A percentile compares a stretch with the other conserved stretches of the same genome.
Conservation (phyloP, 2,329 filamentous ascomycete genomes). For the Thermoascus crustaceus region DNA sequence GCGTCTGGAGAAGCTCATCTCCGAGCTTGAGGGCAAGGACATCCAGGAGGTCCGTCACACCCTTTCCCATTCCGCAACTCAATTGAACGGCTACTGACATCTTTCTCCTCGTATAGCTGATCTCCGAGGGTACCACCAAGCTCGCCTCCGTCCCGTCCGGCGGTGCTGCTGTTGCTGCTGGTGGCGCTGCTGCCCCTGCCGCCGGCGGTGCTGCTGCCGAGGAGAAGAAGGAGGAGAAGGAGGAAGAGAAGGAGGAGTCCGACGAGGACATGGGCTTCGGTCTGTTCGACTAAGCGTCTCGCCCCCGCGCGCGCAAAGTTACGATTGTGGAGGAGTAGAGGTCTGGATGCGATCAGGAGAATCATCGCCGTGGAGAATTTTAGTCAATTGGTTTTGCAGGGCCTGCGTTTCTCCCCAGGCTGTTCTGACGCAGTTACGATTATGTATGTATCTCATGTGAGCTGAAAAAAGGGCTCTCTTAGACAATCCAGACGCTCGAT, state of each 20-base stretch:
- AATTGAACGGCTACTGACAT: slow-evolving; percentile 11
- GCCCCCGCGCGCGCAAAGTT: slow-evolving; percentile 15
- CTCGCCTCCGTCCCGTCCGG: slow-evolving; percentile 96
- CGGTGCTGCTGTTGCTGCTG: slow-evolving; percentile 59
- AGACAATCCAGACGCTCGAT: too few relatives aligned
- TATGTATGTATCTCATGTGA: slow-evolving; percentile 20
- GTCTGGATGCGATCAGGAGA: slow-evolving; percentile 23
- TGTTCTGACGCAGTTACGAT: slow-evolving; percentile 31
- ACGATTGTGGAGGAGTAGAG: slow-evolving; percentile 54
- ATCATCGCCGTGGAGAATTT: slow-evolving; percentile 17
- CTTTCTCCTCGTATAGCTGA: slow-evolving; percentile 55
- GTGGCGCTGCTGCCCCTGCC: slow-evolving; percentile 59
- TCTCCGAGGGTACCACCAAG: slow-evolving; percentile 81
- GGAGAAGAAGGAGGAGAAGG: slow-evolving; percentile 61
- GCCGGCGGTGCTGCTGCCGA: slow-evolving; percentile 55
- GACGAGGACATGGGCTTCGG: slow-evolving; percentile 69
- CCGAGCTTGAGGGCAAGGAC: slow-evolving; percentile 60
- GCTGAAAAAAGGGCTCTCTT: slow-evolving; percentile 22
- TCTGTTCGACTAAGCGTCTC: slow-evolving; percentile 54
- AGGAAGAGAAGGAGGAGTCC: slow-evolving; percentile 70
- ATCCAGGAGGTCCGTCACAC: slow-evolving; percentile 78
- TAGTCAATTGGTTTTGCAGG: slow-evolving; percentile 17
- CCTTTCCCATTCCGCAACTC: neutral
- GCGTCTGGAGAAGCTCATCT: slow-evolving; percentile 76
- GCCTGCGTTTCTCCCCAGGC: slow-evolving; percentile 18